Conservation (phyloP, 179 eudicot species). For the Corrigiola litoralis region DNA sequence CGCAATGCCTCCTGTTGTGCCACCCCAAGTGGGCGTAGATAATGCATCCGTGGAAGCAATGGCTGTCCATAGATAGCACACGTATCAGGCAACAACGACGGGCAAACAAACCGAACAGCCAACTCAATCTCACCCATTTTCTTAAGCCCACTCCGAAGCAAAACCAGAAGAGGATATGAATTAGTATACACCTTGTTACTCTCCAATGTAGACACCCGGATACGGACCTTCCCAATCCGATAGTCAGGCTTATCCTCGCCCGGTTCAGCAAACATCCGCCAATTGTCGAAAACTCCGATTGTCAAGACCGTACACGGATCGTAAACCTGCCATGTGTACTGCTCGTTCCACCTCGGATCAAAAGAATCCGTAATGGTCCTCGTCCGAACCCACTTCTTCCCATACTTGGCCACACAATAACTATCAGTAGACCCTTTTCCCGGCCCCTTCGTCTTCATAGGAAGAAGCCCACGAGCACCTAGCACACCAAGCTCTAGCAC, state of each 20-base stretch:
- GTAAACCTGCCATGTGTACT: constrained; percentile 96
- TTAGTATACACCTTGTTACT: constrained; percentile 79
- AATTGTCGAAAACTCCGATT: constrained; percentile 82
- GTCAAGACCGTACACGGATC: constrained; percentile 92
- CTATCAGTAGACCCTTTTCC: constrained; percentile 94
- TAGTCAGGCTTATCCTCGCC: constrained; percentile 63
- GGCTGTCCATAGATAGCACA: constrained; percentile 81
- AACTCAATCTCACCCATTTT: constrained; percentile 96
- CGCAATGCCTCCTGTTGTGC: constrained; percentile 92
- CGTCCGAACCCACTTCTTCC: constrained; percentile 95
- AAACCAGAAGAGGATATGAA: constrained; percentile 70
- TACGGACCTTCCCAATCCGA: constrained; percentile 71
- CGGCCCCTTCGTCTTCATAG: constrained; percentile 67
- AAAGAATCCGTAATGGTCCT: constrained; percentile 66
- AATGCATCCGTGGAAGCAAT: constrained; percentile 80
- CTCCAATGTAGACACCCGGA: constrained; percentile 84
- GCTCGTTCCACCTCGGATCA: constrained; percentile 98
- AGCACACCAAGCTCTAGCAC: constrained; percentile 78
- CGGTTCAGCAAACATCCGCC: constrained; percentile 66
- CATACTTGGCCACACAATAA: constrained; percentile 92
- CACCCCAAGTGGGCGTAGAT: constrained; percentile 83
- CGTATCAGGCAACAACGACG: constrained; percentile 73
- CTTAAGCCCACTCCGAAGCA: constrained; percentile 59
- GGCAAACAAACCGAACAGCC: constrained; percentile 78
- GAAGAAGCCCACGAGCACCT: constrained; percentile 76